Evolutionary conservation across 2,329 filamentous ascomycete species (phyloP).

Genomic region (Trichoderma arundinaceum): DNA sequence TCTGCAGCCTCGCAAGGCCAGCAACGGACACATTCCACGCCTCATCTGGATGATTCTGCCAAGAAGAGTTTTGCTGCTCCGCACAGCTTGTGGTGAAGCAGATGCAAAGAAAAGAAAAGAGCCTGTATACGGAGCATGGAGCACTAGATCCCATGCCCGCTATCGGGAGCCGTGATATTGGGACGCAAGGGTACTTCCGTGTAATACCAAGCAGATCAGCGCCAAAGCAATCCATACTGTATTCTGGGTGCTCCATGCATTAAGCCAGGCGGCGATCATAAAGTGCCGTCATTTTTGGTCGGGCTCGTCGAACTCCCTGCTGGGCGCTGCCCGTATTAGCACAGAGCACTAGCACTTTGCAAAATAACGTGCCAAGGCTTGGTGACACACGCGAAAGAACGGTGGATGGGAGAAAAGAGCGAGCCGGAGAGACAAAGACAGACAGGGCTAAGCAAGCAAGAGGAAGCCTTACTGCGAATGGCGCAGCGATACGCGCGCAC

Average conservation of each 20-base stretch:
- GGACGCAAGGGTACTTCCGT: constrained; percentile 5
- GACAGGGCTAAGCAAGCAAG: background rate
- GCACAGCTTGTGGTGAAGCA: background rate
- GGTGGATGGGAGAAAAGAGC: background rate
- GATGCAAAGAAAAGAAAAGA: background rate
- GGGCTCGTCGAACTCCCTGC: background rate
- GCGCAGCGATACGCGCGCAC: constrained; percentile 6
- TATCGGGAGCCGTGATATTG: constrained; percentile 1
- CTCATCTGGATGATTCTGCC: constrained; percentile 1
- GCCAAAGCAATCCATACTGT: constrained; percentile 3
- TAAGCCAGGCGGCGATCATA: background rate
- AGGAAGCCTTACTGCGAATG: constrained; percentile 7
- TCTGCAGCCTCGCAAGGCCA: background rate
- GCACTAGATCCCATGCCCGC: background rate
- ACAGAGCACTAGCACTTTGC: constrained; percentile 10
- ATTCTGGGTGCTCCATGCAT: background rate
- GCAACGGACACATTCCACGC: background rate
- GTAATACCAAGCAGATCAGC: constrained; percentile 3
- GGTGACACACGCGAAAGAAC: constrained; percentile 5
- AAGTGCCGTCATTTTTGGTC: background rate
- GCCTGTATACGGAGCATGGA: background rate
- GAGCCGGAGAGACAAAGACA: background rate
- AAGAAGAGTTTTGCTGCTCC: background rate
- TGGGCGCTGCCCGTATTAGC: background rate
- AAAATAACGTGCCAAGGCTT: constrained; percentile 9